phyloP scores from a whole-genome alignment of 768 basidiomycete genomes.

The Lanmaoa rubissima region DNA sequence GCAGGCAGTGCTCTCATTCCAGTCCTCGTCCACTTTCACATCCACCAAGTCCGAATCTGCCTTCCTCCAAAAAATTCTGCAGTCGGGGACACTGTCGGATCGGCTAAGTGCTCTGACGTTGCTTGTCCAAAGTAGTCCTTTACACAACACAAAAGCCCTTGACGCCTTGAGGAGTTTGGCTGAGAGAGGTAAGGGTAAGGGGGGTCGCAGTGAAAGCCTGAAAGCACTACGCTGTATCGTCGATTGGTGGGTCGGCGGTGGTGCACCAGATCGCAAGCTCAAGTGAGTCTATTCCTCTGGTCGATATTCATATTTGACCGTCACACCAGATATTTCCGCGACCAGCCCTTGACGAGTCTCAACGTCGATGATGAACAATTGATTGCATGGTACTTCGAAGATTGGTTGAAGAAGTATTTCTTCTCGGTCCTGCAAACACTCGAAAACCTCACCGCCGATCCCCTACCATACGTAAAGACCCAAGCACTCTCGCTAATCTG shows the following conservation, averaged over 20 bases:
- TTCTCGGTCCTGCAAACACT: conserved; percentile 88
- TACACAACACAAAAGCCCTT: conserved; percentile 81
- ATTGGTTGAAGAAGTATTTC: conserved; percentile 97
- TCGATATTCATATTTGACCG: not conserved
- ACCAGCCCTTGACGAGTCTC: conserved; percentile 72
- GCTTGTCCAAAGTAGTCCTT: conserved; percentile 81
- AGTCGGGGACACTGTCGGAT: conserved; percentile 88
- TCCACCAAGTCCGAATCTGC: conserved; percentile 64
- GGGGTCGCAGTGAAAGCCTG: conserved; percentile 88
- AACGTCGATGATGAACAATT: conserved; percentile 69
- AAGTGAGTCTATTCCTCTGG: conserved; percentile 49
- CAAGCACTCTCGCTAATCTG: conserved; percentile 78
- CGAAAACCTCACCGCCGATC: conserved; percentile 83
- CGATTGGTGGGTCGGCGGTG: conserved; percentile 98
- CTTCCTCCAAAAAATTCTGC: conserved; percentile 84
- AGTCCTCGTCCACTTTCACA: conserved; percentile 44
- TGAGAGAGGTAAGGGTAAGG: conserved; percentile 75
- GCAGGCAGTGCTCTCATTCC: conserved; percentile 43
- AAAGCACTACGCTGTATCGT: conserved; percentile 89
- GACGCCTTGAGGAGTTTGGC: conserved; percentile 75
- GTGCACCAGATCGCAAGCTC: conserved; percentile 83
- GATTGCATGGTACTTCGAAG: conserved; percentile 89
- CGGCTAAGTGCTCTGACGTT: conserved; percentile 87
- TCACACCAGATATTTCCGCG: conserved; percentile 78
- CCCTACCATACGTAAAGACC: conserved; percentile 82